phyloP scores from a whole-genome alignment of 768 basidiomycete genomes.

The Pleurotus giganteus region DNA sequence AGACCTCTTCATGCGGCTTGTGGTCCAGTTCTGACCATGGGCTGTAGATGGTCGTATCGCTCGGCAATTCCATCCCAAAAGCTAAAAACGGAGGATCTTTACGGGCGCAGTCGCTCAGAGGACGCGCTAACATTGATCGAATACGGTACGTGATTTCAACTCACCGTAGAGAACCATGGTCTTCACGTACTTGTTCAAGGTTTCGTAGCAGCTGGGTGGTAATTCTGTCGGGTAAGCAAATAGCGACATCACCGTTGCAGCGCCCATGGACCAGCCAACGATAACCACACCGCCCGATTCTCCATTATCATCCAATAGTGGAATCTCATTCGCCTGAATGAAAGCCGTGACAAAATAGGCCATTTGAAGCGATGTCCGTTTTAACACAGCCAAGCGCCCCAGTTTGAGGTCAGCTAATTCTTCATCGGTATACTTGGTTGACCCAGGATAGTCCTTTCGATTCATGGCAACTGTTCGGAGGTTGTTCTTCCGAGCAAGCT shows the following conservation, averaged over 20 bases:
- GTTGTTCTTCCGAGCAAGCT: constrained; percentile 11
- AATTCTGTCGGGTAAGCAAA: not conserved
- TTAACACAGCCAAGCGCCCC: constrained; percentile 14
- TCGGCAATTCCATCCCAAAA: constrained; percentile 25
- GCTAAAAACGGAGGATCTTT: constrained; percentile 30
- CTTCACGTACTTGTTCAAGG: not conserved
- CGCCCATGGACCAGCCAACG: constrained; percentile 1
- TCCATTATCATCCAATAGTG: not conserved
- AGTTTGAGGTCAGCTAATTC: constrained; percentile 19
- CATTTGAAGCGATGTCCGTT: constrained; percentile 16
- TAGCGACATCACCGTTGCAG: not conserved
- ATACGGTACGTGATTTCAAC: not conserved
- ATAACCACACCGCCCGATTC: not conserved
- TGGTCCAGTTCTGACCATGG: constrained; percentile 21
- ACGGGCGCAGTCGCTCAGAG: not conserved
- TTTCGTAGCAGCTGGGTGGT: not conserved
- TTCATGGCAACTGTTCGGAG: constrained; percentile 19
- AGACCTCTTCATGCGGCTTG: constrained; percentile 15
- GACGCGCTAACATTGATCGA: constrained; percentile 9
- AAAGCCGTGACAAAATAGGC: constrained; percentile 17
- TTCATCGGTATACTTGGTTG: constrained; percentile 17
- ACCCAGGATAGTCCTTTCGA: constrained; percentile 21
- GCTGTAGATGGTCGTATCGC: constrained; percentile 14
- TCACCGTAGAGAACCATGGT: not conserved
- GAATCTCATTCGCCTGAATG: constrained; percentile 2